phyloP scores from a whole-genome alignment of 2,329 filamentous ascomycete genomes.

The Paraconiothyrium brasiliense region DNA sequence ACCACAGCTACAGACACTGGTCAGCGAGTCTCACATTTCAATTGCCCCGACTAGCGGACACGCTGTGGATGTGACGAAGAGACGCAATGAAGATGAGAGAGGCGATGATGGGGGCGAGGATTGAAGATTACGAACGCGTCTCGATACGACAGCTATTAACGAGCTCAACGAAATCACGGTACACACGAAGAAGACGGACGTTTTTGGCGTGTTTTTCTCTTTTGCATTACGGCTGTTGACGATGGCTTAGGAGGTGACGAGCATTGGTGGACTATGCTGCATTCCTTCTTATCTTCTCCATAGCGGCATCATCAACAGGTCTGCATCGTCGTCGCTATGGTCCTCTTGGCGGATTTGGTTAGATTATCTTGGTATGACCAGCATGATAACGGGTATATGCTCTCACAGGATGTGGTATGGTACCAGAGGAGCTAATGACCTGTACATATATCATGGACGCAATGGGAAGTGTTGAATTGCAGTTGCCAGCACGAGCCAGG shows the following conservation, averaged over 20 bases:
- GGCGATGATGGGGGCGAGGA: constrained; percentile 8
- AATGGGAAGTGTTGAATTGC: background rate
- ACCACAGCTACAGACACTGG: constrained; percentile 23
- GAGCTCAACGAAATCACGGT: constrained; percentile 27
- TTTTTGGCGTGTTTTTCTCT: no score
- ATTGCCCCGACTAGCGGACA: constrained; percentile 5
- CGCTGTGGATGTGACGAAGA: background rate
- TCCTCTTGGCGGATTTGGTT: background rate
- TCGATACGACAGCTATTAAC: constrained; percentile 26
- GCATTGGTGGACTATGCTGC: background rate
- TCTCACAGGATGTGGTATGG: background rate
- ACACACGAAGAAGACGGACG: background rate
- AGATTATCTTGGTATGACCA: constrained; percentile 3
- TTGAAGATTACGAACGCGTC: constrained; percentile 17
- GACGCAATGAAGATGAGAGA: background rate
- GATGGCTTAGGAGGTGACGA: background rate
- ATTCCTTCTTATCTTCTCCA: background rate
- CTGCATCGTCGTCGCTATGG: background rate
- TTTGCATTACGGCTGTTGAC: background rate
- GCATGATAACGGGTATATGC: constrained; percentile 4
- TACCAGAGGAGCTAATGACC: background rate
- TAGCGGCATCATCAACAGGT: background rate
- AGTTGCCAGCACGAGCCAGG: background rate
- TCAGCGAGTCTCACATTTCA: constrained; percentile 30
- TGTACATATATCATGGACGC: background rate